Base-by-base conservation (phyloP, 768 basidiomycete genomes). In the Termitomyces titanicus region DNA sequence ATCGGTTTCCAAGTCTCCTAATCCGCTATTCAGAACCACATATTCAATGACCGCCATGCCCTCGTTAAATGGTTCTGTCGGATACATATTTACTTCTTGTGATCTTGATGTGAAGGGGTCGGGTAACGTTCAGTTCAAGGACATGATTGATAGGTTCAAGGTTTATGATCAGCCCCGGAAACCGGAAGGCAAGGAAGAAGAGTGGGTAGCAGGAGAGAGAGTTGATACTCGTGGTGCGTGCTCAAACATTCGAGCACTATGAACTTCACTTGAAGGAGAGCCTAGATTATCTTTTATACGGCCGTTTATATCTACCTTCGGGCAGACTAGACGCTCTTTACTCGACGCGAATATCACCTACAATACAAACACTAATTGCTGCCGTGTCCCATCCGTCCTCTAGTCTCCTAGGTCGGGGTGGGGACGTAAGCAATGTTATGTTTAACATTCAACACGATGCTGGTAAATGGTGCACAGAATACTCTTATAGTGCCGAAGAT, bases 11-110 rank as follows among this genome's bases (percentile, higher is more conserved):
- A 96, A 97, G 64, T 86, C 92, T 5, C 94, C 95, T 3, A 95
- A 95, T 69, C 75, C 86, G 0, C 70, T 91, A 43, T 96, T 97
- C 74, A 90, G 84, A 70, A 94, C 92, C 1, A 91, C 91, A 1
- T 94, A 95, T 70, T 86, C 92, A 6, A 89, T 97, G 79, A 94
- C 91, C 55, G 92, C 94, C 10, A 82, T 98, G 74, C 94, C 94
- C 1, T 92, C 92, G 8, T 77, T 98, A 60, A 92, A 93, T 60
- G 96, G 96, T 24, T 93, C 92, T 2, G 79, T 98, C 38, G 92
- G 92, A 44, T 98, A 97, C 66, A 90, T 97, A 55, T 96, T 95
- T 68, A 91, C 89, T 0, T 93, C 93, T 9, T 93, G 90, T 64
- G 82, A 89, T 57, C 74, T 97, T 48, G 78, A 88, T 61, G 77